Conservation (phyloP, 768 basidiomycete species). For the Pulveroboletus sp. region DNA sequence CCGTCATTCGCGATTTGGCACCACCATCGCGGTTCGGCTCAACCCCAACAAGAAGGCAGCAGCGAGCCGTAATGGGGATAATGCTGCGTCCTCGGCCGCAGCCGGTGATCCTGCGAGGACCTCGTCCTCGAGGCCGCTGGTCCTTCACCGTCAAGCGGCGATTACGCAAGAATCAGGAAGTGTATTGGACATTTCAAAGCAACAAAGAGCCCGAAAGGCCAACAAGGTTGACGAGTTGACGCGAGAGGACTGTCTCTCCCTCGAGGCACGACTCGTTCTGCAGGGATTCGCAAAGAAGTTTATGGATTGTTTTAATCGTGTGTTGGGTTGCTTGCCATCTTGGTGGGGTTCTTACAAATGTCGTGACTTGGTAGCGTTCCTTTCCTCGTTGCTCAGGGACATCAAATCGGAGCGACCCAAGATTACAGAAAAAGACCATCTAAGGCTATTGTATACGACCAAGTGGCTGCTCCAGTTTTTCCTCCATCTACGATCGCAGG, state of each 20-base stretch:
- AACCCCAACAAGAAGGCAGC: slow-evolving; percentile 51
- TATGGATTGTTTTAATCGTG: slow-evolving; percentile 87
- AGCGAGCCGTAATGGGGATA: slow-evolving; percentile 19
- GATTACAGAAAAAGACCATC: slow-evolving; percentile 92
- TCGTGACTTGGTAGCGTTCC: slow-evolving; percentile 65
- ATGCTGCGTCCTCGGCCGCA: slow-evolving; percentile 20
- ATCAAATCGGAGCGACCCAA: slow-evolving; percentile 90
- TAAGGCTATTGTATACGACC: slow-evolving; percentile 81
- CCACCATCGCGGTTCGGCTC: slow-evolving; percentile 81
- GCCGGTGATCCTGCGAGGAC: slow-evolving; percentile 19
- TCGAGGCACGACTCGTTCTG: slow-evolving; percentile 62
- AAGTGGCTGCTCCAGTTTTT: slow-evolving; percentile 96
- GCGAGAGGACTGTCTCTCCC: slow-evolving; percentile 62
- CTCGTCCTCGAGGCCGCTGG: slow-evolving; percentile 49
- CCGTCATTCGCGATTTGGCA: slow-evolving; percentile 95
- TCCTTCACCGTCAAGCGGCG: slow-evolving; percentile 86
- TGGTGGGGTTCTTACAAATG: slow-evolving; percentile 15
- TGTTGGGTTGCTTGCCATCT: slow-evolving; percentile 30
- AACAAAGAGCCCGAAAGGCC: slow-evolving; percentile 55
- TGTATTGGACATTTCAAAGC: slow-evolving; percentile 71
- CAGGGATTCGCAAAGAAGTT: slow-evolving; percentile 72
- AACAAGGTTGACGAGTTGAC: slow-evolving; percentile 65
- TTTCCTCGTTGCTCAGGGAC: slow-evolving; percentile 82
- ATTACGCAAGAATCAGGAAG: slow-evolving; percentile 64
- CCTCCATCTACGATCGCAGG: slow-evolving; percentile 45